A percentile compares a stretch with the other conserved stretches of the same genome.
These are phyloP conservation scores for Naganishia vishniacii DNA, from an alignment of 768 basidiomycete genomes.

Conservation along the genomic window DNA sequence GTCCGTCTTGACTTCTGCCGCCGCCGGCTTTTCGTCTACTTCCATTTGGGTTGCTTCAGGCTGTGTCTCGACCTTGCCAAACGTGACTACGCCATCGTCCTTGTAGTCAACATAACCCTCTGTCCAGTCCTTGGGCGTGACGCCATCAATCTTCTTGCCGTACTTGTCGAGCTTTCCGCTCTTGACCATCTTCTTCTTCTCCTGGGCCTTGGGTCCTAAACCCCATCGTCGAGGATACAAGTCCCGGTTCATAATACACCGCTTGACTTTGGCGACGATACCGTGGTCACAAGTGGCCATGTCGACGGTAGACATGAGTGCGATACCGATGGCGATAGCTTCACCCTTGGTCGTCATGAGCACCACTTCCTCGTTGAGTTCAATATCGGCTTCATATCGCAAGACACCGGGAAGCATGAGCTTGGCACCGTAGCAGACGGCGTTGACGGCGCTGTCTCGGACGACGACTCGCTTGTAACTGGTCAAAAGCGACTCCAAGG, in stretches of 20 bases:
- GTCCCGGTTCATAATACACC: constrained; percentile 98
- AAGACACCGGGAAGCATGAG: constrained; percentile 98
- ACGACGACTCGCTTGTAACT: constrained; percentile 99
- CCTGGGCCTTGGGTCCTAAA: constrained; percentile 88
- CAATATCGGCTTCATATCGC: constrained; percentile 91
- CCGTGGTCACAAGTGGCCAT: constrained; percentile 97
- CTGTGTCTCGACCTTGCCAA: constrained; percentile 32
- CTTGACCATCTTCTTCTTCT: constrained; percentile 98
- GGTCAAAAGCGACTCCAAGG: constrained; percentile 84
- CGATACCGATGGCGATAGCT: constrained; percentile 87
- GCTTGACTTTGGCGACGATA: constrained; percentile 96
- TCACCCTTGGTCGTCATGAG: constrained; percentile 99
- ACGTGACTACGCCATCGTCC: constrained; percentile 54
- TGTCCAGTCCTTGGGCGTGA: constrained; percentile 86
- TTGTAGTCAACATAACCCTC: constrained; percentile 90
- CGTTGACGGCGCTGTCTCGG: constrained; percentile 98
- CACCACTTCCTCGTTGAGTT: constrained; percentile 90
- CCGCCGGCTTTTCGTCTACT: constrained; percentile 31
- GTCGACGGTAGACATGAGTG: constrained; percentile 98
- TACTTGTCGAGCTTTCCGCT: constrained; percentile 95
- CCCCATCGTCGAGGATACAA: constrained; percentile 98
- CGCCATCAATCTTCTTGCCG: constrained; percentile 78
- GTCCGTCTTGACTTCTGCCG: constrained; percentile 34
- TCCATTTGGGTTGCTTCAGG: constrained; percentile 33
- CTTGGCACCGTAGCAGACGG: constrained; percentile 98